A percentile compares a stretch with the other conserved stretches of the same genome.
Conservation (phyloP, 768 basidiomycete genomes). For the Suillus spraguei region DNA sequence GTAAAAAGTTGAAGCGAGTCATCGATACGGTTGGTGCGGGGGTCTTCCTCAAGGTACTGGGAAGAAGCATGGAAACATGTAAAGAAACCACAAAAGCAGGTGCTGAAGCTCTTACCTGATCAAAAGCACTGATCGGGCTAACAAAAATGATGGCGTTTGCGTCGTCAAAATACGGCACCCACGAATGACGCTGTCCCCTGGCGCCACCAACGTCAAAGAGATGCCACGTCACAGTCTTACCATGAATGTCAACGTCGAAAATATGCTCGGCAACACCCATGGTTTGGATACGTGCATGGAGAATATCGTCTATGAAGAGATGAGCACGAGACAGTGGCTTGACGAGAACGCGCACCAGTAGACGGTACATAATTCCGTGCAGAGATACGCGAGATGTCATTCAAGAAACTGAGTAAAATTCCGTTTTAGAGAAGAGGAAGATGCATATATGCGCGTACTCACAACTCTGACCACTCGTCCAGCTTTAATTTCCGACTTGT, state of each 20-base stretch:
- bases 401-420: constrained; percentile 61
- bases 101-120: constrained; percentile 50
- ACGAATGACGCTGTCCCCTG: constrained; percentile 71
- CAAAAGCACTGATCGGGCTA: constrained; percentile 78
- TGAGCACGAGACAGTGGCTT: constrained; percentile 29
- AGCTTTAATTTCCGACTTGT: constrained; percentile 69
- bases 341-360: constrained; percentile 52
- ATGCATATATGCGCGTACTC: constrained; percentile 41
- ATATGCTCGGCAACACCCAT: constrained; percentile 87
- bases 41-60: constrained; percentile 87
- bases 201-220: constrained; percentile 75
- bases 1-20: constrained; percentile 90
- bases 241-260: constrained; percentile 81
- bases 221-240: constrained; percentile 75
- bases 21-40: constrained; percentile 81
- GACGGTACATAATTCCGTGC: constrained; percentile 71
- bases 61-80: constrained; percentile 1
- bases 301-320: constrained; percentile 66
- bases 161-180: constrained; percentile 70
- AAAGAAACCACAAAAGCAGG: not conserved
- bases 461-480: constrained; percentile 92
- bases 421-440: constrained; percentile 10
- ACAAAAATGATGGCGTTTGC: constrained; percentile 83
- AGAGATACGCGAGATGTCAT: constrained; percentile 72
- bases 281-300: constrained; percentile 89